Evolutionary conservation across 1,139 yeast species (phyloP), one percentile per base, ranked within the genome.

Genomic region (Geotrichum histeridarum): DNA sequence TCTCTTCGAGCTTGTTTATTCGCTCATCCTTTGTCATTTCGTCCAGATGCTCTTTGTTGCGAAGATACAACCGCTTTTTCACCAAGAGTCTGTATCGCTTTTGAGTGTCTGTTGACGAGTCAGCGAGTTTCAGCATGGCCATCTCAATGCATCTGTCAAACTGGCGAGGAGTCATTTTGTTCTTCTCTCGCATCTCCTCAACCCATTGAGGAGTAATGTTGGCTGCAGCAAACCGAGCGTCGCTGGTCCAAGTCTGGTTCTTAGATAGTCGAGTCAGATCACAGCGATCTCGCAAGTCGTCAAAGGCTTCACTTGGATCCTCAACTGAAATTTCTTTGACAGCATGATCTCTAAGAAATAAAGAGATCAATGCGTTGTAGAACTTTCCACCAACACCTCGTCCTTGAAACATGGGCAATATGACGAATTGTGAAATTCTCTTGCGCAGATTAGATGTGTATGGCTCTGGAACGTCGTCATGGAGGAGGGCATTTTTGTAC

Each of bases 231-330:
- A 45, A 35, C 11, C 30, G 42, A 18, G 36, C 5, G 8, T 41
- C 43, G 12, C 62, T 61, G 11, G 61, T 59, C 61, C 59, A 76
- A 61, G 60, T 69, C 48, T 48, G 74, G 67, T 30, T 60, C 54
- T 47, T 63, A 59, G 58, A 68, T 42, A 90, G 70, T 60, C 86
- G 72, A 47, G 73, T 70, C 61, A 93, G 74, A 66, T 93, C 99
- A 57, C 84, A 78, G 36, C 93, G 74, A 68, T 93, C 98, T 59
- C 99, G 77, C 63, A 94, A 73, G 66, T 88, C 95, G 66, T 93
- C 99, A 70, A 93, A 93, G 44, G 83, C 82, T 67, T 91, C 97
- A 65, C 86, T 88, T 2, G 99, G 99, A 67, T 94, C 99, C 67
- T 93, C 99, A 8, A 94, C 91, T 0, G 93, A 90, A 42, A 93